These are phyloP conservation scores for Orychophragmus violaceus DNA, from an alignment of 345 rosid genomes.

Conservation along the genomic window DNA sequence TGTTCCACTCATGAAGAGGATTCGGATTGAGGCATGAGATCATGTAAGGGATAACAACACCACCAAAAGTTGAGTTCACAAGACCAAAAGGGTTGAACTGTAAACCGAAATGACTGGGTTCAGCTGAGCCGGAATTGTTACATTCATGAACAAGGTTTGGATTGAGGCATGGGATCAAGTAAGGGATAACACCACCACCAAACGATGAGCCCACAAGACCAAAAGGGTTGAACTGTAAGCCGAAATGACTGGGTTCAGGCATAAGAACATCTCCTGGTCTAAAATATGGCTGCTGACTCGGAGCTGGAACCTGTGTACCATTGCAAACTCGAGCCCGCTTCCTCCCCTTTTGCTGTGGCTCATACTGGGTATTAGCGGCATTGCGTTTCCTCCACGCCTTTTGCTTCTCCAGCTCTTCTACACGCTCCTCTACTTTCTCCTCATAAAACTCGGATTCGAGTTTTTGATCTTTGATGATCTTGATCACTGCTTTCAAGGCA, in stretches of 20 bases:
- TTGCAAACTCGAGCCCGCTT: constrained; percentile 4
- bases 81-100: constrained; percentile 37
- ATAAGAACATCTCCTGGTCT: constrained; percentile 37
- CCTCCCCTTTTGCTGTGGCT: background rate
- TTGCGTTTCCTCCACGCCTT: constrained; percentile 48
- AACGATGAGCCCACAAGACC: constrained; percentile 33
- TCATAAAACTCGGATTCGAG: constrained; percentile 46
- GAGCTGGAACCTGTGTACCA: background rate
- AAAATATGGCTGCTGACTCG: constrained; percentile 9
- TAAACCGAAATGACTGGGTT: constrained; percentile 30
- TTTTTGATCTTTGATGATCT: constrained; percentile 48
- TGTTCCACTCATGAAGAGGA: constrained; percentile 24
- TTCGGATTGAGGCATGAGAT: constrained; percentile 35
- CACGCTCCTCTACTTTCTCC: constrained; percentile 38
- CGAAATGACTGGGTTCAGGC: constrained; percentile 33
- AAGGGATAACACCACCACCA: constrained; percentile 22
- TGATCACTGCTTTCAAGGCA: constrained; percentile 52
- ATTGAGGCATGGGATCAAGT: constrained; percentile 35
- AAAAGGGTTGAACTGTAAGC: constrained; percentile 33
- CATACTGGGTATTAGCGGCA: constrained; percentile 30
- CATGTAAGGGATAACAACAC: constrained; percentile 25
- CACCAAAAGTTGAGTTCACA: constrained; percentile 28
- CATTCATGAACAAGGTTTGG: constrained; percentile 23
- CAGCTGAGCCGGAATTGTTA: constrained; percentile 18
- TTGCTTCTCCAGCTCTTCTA: constrained; percentile 61